phyloP scores from a whole-genome alignment of 345 rosid species.

The Euclidium syriacum region DNA sequence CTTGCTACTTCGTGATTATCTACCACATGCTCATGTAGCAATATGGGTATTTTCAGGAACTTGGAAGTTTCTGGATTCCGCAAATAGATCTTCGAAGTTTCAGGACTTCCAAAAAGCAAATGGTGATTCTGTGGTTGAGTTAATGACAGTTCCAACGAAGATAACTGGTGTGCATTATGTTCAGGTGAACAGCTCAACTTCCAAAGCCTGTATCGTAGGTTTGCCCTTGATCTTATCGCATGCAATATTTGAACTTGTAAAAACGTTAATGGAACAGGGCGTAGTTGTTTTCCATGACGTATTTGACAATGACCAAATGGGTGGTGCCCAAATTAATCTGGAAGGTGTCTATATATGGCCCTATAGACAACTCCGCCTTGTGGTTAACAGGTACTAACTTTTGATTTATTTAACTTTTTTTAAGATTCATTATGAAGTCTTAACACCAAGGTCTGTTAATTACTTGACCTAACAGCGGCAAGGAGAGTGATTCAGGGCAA shows the following conservation, averaged over 20 bases:
- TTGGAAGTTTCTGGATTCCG: slow-evolving; percentile 77
- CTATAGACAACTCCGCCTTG: slow-evolving; percentile 94
- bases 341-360: slow-evolving; percentile 99
- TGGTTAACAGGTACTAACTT: slow-evolving; percentile 66
- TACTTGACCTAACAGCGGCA: slow-evolving; percentile 52
- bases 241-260: slow-evolving; percentile 3
- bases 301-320: slow-evolving; percentile 78
- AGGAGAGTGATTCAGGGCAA: slow-evolving; percentile 67
- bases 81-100: slow-evolving; percentile 72
- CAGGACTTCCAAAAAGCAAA: slow-evolving; percentile 66
- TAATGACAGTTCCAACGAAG: slow-evolving; percentile 82
- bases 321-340: slow-evolving; percentile 81
- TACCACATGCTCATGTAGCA: background rate
- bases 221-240: background rate
- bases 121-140: slow-evolving; percentile 81
- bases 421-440: background rate
- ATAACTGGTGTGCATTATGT: slow-evolving; percentile 92
- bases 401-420: background rate
- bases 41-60: slow-evolving; percentile 48
- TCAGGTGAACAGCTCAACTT: slow-evolving; percentile 54
- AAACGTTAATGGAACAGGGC: slow-evolving; percentile 55
- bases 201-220: background rate
- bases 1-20: background rate
- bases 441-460: slow-evolving; percentile 9
- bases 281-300: slow-evolving; percentile 90